phyloP scores from a whole-genome alignment of 108 stramenopile genomes.

The Nitzschia putrida region DNA sequence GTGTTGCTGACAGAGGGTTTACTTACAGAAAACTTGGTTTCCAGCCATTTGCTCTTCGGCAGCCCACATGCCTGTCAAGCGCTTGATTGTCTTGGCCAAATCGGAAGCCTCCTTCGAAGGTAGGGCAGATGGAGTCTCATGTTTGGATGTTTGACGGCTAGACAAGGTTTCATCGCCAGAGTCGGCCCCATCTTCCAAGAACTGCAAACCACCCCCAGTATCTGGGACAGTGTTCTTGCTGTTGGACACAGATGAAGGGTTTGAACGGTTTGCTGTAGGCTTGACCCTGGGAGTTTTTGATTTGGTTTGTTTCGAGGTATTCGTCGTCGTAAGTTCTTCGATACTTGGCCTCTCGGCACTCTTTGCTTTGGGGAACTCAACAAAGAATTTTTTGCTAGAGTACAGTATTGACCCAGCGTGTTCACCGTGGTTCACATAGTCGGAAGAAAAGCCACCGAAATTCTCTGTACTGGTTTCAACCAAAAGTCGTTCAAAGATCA shows the following conservation, averaged over 20 bases:
- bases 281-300: slow-evolving; percentile 18
- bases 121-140: slow-evolving; percentile 38
- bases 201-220: slow-evolving; percentile 25
- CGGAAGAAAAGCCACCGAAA: slow-evolving; percentile 60
- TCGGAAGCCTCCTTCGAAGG: slow-evolving; percentile 55
- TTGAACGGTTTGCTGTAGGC: neutral
- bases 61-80: slow-evolving; percentile 70
- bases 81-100: slow-evolving; percentile 63
- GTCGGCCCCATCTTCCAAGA: slow-evolving; percentile 29
- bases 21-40: slow-evolving; percentile 80
- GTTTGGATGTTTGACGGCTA: neutral
- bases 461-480: slow-evolving; percentile 58
- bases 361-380: slow-evolving; percentile 63
- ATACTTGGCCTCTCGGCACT: neutral
- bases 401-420: slow-evolving; percentile 46
- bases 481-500: slow-evolving; percentile 75
- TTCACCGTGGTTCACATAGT: slow-evolving; percentile 69
- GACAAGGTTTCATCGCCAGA: slow-evolving; percentile 18
- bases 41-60: slow-evolving; percentile 78
- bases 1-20: neutral
- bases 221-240: neutral
- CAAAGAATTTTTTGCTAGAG: slow-evolving; percentile 56
- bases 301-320: slow-evolving; percentile 11
- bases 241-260: neutral
- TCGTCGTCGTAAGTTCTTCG: slow-evolving; percentile 17